Evolutionary conservation across 2,329 filamentous ascomycete genomes (phyloP).

Genomic region (Seiridium cupressi): DNA sequence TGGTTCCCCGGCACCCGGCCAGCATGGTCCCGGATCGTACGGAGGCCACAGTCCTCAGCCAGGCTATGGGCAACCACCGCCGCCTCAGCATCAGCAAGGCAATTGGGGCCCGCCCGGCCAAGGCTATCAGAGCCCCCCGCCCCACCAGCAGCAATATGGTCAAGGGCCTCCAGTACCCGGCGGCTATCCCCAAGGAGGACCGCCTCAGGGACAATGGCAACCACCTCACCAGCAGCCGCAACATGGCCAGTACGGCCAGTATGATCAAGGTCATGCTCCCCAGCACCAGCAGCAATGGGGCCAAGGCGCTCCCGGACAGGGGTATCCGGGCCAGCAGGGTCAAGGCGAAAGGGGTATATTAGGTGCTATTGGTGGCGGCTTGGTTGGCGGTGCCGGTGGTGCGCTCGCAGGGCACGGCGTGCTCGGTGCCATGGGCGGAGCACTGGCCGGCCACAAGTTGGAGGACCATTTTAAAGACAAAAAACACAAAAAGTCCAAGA

Average conservation of each 20-base stretch:
- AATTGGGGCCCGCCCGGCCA: background rate
- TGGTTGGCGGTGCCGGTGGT: background rate
- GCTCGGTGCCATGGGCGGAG: constrained; percentile 4
- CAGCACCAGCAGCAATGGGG: constrained; percentile 2
- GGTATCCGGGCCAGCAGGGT: background rate
- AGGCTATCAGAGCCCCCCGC: background rate
- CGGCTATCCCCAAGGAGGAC: background rate
- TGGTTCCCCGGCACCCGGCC: background rate
- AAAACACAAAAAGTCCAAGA: constrained; percentile 25
- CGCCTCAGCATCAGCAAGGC: background rate
- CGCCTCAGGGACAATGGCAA: background rate
- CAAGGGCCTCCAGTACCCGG: background rate
- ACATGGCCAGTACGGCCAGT: background rate
- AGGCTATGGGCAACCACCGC: constrained; percentile 5
- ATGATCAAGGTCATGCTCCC: background rate
- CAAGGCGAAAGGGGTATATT: constrained; percentile 4
- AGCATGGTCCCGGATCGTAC: constrained; percentile 1
- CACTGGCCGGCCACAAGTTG: constrained; percentile 7
- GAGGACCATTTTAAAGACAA: constrained; percentile 8
- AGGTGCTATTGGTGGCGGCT: constrained; percentile 2
- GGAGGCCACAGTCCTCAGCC: constrained; percentile 9
- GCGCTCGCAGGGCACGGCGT: constrained; percentile 2
- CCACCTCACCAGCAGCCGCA: background rate
- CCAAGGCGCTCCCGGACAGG: background rate
- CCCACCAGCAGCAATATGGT: background rate